Conservation (phyloP, 768 basidiomycete species). For the Lactarius quietus region DNA sequence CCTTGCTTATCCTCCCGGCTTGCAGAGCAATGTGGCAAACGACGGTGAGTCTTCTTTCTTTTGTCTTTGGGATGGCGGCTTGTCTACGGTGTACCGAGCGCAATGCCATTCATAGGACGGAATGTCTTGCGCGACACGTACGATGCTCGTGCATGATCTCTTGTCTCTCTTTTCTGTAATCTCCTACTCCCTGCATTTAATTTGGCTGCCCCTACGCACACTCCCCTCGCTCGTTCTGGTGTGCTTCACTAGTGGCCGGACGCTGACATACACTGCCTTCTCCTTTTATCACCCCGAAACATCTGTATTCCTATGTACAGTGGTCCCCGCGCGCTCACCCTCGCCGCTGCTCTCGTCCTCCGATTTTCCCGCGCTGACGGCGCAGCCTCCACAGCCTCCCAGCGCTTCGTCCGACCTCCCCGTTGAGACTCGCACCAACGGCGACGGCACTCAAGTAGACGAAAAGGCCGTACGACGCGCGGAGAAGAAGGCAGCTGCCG, state of each 20-base stretch:
- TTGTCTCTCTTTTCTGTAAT: not conserved
- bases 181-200: not conserved
- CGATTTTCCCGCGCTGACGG: conserved; percentile 74
- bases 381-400: conserved; percentile 33
- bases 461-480: conserved; percentile 44
- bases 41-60: conserved; percentile 21
- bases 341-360: conserved; percentile 54
- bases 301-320: conserved; percentile 24
- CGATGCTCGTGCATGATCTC: conserved; percentile 3
- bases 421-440: conserved; percentile 31
- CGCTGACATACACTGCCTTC: conserved; percentile 26
- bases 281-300: conserved; percentile 30
- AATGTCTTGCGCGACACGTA: conserved; percentile 6
- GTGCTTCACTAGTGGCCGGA: conserved; percentile 18
- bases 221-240: conserved; percentile 20
- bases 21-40: conserved; percentile 29
- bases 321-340: conserved; percentile 27
- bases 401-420: conserved; percentile 31
- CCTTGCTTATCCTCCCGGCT: conserved; percentile 42
- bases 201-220: not conserved
- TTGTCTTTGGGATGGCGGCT: not conserved
- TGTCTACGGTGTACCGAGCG: conserved; percentile 19
- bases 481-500: conserved; percentile 55
- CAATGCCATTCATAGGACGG: conserved; percentile 17
- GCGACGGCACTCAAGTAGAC: conserved; percentile 34